These are phyloP conservation scores for Hymenoscyphus fraxineus DNA, from an alignment of 2,329 filamentous ascomycete genomes.

Conservation along the genomic window DNA sequence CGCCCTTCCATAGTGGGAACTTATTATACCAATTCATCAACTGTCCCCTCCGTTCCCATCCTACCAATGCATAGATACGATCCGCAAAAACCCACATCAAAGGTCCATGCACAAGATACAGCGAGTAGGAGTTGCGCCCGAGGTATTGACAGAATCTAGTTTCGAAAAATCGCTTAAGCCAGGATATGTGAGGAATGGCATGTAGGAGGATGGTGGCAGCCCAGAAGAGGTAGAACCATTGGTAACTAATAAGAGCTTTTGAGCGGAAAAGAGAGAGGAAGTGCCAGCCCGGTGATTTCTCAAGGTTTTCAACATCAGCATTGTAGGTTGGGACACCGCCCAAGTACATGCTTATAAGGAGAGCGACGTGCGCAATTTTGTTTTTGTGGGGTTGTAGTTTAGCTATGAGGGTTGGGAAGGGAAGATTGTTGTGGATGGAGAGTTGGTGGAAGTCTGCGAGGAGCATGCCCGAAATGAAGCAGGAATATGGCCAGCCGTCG, in stretches of 20 bases:
- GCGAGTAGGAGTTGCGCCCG: slow-evolving; percentile 56
- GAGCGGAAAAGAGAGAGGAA: slow-evolving; percentile 52
- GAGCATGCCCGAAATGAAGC: slow-evolving; percentile 60
- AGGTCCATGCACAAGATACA: slow-evolving; percentile 64
- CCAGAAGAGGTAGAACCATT: slow-evolving; percentile 66
- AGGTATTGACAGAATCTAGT: slow-evolving; percentile 56
- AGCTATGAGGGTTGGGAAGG: slow-evolving; percentile 46
- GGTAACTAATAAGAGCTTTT: slow-evolving; percentile 60
- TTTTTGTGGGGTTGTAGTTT: slow-evolving; percentile 46
- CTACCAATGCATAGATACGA: slow-evolving; percentile 58
- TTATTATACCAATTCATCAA: slow-evolving; percentile 54
- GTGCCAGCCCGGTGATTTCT: slow-evolving; percentile 47
- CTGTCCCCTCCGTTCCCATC: slow-evolving; percentile 46
- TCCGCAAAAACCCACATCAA: slow-evolving; percentile 58
- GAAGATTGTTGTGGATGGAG: slow-evolving; percentile 41
- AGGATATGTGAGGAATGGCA: slow-evolving; percentile 51
- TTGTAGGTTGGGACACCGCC: slow-evolving; percentile 57
- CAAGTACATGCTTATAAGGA: slow-evolving; percentile 52
- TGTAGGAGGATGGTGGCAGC: slow-evolving; percentile 55
- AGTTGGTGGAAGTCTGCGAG: slow-evolving; percentile 59
- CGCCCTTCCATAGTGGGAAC: slow-evolving; percentile 60
- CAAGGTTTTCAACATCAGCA: slow-evolving; percentile 46
- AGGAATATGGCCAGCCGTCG: slow-evolving; percentile 59
- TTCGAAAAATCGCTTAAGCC: slow-evolving; percentile 58
- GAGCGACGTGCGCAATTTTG: slow-evolving; percentile 49